phyloP scores from a whole-genome alignment of 1,284 basidiomycete species.

The Apiotrichum mycotoxinovorans region DNA sequence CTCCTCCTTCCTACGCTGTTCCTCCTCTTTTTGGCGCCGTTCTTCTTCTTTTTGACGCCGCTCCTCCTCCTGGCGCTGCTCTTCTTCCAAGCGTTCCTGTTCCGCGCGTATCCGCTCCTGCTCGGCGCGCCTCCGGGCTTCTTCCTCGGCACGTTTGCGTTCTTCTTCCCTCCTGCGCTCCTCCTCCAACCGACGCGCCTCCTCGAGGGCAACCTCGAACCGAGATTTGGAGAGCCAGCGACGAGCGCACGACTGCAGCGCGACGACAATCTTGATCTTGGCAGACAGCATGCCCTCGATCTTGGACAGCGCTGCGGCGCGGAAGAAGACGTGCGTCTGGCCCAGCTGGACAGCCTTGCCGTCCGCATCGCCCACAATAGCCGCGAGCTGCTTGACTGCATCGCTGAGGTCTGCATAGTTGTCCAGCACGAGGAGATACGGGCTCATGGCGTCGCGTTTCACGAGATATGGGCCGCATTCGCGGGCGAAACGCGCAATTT shows the following conservation, averaged over 20 bases:
- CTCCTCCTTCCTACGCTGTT: background rate
- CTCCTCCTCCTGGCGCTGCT: background rate
- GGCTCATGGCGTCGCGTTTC: slow-evolving; percentile 16
- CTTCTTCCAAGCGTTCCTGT: background rate
- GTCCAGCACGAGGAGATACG: slow-evolving; percentile 15
- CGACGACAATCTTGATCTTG: slow-evolving; percentile 10
- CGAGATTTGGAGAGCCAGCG: background rate
- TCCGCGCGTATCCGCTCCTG: background rate
- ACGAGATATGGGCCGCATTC: slow-evolving; percentile 18
- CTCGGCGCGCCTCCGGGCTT: slow-evolving; percentile 2
- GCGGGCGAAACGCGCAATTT: slow-evolving; percentile 19
- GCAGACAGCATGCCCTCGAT: slow-evolving; percentile 13
- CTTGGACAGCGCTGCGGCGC: slow-evolving; percentile 9
- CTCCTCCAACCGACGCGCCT: background rate
- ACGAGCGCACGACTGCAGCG: slow-evolving; percentile 10
- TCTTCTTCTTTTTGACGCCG: background rate
- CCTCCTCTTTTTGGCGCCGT: background rate
- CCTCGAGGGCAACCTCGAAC: slow-evolving; percentile 2
- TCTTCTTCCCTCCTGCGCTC: slow-evolving; percentile 2
- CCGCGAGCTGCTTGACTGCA: slow-evolving; percentile 10
- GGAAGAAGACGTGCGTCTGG: slow-evolving; percentile 17
- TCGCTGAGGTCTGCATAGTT: slow-evolving; percentile 6
- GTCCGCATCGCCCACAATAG: slow-evolving; percentile 12
- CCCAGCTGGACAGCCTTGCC: slow-evolving; percentile 20
- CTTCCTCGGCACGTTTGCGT: background rate